Evolutionary conservation across 208 protist species (phyloP).

Genomic region (Wallacemonas collosoma): DNA sequence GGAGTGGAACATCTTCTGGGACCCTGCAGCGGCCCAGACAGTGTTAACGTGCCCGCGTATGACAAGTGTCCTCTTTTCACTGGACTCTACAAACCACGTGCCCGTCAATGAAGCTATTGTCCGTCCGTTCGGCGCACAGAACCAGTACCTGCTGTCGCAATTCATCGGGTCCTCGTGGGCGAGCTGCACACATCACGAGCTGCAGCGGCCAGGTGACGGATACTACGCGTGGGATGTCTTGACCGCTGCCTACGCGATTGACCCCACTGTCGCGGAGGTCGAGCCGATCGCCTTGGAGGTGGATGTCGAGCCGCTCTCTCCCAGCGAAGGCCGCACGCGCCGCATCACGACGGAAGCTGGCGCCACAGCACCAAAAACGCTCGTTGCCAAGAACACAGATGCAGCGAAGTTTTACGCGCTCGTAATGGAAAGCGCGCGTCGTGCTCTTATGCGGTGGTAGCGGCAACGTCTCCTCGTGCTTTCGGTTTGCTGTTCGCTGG

Average conservation of each 20-base stretch:
- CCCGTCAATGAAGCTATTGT: conserved; percentile 71
- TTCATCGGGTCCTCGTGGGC: conserved; percentile 85
- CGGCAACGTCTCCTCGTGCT: not conserved
- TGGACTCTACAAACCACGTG: conserved; percentile 87
- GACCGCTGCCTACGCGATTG: conserved; percentile 79
- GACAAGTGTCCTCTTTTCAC: conserved; percentile 70
- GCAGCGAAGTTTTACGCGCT: conserved; percentile 70
- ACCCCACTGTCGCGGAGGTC: conserved; percentile 48
- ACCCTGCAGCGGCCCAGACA: conserved; percentile 68
- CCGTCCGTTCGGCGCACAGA: conserved; percentile 77
- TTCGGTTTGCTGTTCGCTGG: not conserved
- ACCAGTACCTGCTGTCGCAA: conserved; percentile 78
- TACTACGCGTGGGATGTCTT: conserved; percentile 92
- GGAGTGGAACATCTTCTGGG: conserved; percentile 93
- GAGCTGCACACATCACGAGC: conserved; percentile 72
- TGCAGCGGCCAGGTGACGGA: conserved; percentile 62
- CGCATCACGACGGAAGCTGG: conserved; percentile 17
- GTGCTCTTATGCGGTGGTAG: conserved; percentile 30
- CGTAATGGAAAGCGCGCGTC: conserved; percentile 46
- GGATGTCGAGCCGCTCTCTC: conserved; percentile 29
- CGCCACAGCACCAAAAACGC: conserved; percentile 18
- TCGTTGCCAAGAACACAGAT: conserved; percentile 60
- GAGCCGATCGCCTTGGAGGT: conserved; percentile 62
- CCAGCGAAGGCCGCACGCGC: conserved; percentile 61
- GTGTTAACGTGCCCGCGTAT: conserved; percentile 66